These are phyloP conservation scores for Penicillium rolfsii DNA, from an alignment of 2,329 filamentous ascomycete genomes.

Conservation along the genomic window DNA sequence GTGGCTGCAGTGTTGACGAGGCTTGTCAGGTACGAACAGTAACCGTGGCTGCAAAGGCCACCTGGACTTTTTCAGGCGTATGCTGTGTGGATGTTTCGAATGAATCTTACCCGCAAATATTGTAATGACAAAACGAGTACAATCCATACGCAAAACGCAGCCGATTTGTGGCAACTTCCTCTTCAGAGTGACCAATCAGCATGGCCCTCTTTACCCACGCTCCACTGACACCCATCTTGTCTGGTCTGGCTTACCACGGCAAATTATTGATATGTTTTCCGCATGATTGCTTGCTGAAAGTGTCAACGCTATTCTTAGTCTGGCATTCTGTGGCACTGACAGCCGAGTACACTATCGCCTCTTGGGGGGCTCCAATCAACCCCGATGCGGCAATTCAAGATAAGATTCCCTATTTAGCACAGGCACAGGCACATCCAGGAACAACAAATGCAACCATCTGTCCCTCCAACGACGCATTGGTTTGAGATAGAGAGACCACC, in stretches of 20 bases:
- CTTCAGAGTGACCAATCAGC: constrained; percentile 10
- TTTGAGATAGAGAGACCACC: constrained; percentile 25
- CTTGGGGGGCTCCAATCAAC: background rate
- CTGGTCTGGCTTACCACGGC: background rate
- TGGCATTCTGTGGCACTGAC: background rate
- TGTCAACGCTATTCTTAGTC: constrained; percentile 1
- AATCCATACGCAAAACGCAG: background rate
- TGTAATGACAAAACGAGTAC: background rate
- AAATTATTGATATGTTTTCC: background rate
- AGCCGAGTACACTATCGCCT: background rate
- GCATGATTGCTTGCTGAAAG: constrained; percentile 4
- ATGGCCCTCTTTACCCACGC: constrained; percentile 1
- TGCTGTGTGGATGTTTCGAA: background rate
- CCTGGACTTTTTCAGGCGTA: constrained; percentile 1
- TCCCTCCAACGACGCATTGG: constrained; percentile 5
- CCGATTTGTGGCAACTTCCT: constrained; percentile 18
- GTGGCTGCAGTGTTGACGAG: background rate
- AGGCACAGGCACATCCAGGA: background rate
- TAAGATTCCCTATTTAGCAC: background rate
- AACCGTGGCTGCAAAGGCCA: constrained; percentile 9
- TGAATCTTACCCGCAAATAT: background rate
- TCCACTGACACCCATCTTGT: constrained; percentile 1
- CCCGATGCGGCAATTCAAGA: constrained; percentile 5
- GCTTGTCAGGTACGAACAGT: background rate
- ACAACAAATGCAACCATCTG: constrained; percentile 11